phyloP scores from a whole-genome alignment of 2,329 filamentous ascomycete species.

The Mycosphaerella sp. region DNA sequence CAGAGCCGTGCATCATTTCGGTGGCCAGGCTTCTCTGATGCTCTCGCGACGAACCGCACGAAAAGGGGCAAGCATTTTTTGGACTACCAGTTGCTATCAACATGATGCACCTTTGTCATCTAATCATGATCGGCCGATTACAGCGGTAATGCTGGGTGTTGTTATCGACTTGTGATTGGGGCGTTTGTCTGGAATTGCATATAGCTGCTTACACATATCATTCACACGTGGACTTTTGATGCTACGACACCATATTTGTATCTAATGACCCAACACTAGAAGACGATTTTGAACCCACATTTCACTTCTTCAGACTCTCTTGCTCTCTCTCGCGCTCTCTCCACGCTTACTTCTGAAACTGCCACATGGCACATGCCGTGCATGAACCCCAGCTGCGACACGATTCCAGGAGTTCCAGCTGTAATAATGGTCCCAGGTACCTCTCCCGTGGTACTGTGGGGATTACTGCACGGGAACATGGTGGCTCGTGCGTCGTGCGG shows the following conservation, averaged over 20 bases:
- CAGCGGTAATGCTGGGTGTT: conserved; percentile 6
- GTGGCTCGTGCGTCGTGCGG: too few species aligned
- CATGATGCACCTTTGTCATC: conserved; percentile 6
- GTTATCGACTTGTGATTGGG: conserved; percentile 8
- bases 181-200: conserved; percentile 7
- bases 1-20: conserved; percentile 1
- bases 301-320: conserved; percentile 4
- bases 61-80: conserved; percentile 4
- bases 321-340: too few species aligned
- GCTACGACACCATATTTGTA: conserved; percentile 9
- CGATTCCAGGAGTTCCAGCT: too few species aligned
- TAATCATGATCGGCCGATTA: neutral
- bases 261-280: conserved; percentile 11
- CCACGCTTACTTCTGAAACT: too few species aligned
- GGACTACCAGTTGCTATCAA: conserved; percentile 6
- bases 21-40: neutral
- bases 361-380: too few species aligned
- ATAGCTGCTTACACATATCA: neutral
- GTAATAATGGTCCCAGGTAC: too few species aligned
- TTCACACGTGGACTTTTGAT: neutral
- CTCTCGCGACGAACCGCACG: conserved; percentile 1
- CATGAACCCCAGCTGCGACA: too few species aligned
- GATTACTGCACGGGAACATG: too few species aligned
- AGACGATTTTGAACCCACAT: conserved; percentile 12
- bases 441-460: too few species aligned